Base-by-base conservation (phyloP, 805 yeast species). In the Starmerella etchellsii region DNA sequence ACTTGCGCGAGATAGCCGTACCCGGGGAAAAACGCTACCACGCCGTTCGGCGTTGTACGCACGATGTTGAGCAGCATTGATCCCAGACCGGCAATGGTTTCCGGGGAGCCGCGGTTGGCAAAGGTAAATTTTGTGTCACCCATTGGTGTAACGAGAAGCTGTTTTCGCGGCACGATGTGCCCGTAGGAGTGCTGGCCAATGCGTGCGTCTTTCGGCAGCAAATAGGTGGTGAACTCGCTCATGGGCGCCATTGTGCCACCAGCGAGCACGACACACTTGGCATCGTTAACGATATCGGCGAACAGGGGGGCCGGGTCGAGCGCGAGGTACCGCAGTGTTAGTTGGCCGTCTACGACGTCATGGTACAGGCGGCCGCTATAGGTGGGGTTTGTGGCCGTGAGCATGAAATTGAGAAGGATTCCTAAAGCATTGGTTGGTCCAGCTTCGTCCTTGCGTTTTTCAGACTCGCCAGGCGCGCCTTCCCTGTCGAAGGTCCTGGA, bases 161-260 rank as follows among this genome's bases (percentile, higher is more conserved):
- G 81, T 4, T 66, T 65, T 27, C 69, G 65, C 0, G 95, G 93
- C 13, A 87, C 80, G 7, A 88, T 73, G 60, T 87, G 97, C 30
- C 81, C 83, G 63, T 95, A 87, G 2, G 76, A 67, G 53, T 82
- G 80, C 23, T 63, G 66, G 21, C 65, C 60, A 8, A 81, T 67
- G 32, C 68, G 49, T 0, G 58, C 53, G 0, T 52, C 40, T 0
- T 59, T 47, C 0, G 94, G 93, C 37, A 82, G 73, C 28, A 85
- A 60, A 47, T 68, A 72, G n/a, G 73, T 64, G 5, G 69, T 59
- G 55, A 76, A 81, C 48, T 87, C 95, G n/a, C 66, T 54, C 26
- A 76, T 65, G 0, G 96, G 96, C 54, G 81, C 88, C 95, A 85
- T 83, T 0, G 97, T 87, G 13, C 97, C 97, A 27, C 97, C 97